Base-by-base conservation (phyloP, 306 rosid species). In the Leucaena leucocephala region DNA sequence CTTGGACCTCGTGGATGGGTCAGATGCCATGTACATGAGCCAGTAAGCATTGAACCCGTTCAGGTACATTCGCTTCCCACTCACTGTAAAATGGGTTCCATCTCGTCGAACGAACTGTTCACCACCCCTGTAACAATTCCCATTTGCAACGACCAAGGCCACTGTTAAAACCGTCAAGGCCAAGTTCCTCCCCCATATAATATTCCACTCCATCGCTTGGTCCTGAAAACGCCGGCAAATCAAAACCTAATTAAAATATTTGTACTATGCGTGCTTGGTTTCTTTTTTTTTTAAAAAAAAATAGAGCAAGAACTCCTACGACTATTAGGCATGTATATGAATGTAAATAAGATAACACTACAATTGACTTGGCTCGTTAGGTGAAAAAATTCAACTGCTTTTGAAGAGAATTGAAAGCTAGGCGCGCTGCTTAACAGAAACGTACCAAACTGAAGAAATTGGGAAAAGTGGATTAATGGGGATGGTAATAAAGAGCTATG, bases 11-110 rank as follows among this genome's bases (percentile, higher is more conserved):
- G 87, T 80, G 21, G 80, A 81, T 16, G 90, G 80, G 36, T 88
- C 85, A 8, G 92, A 69, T 7, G 92, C 92, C 79, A 83, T 43
- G 39, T 58, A 71, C 90, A 86, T 86, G 68, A 88, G 80, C 91
- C 90, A 88, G 46, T 83, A 88, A 0, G 94, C 69, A 78, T 90
- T 90, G 75, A 90, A 90, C 0, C 92, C 94, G 2, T 90, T 88
- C 38, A 88, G 46, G 58, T 81, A 80, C 42, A 79, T 65, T 66
- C 78, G 65, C 19, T 83, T 81, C 21, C 84, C 88, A 8, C 83
- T 62, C 58, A 81, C 8, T 3, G 72, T n/a, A 57, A 90, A 88
- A 49, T 35, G 87, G 35, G 81, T 88, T 33, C 85, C 89, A 3
- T 19, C 46, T 57, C 90, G 39, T 75, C 64, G 39, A 52, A 82